A percentile compares a stretch with the other conserved stretches of the same genome.
These are phyloP conservation scores for Symbiodinium natans DNA, from an alignment of 73 alveolate genomes.

Conservation along the genomic window DNA sequence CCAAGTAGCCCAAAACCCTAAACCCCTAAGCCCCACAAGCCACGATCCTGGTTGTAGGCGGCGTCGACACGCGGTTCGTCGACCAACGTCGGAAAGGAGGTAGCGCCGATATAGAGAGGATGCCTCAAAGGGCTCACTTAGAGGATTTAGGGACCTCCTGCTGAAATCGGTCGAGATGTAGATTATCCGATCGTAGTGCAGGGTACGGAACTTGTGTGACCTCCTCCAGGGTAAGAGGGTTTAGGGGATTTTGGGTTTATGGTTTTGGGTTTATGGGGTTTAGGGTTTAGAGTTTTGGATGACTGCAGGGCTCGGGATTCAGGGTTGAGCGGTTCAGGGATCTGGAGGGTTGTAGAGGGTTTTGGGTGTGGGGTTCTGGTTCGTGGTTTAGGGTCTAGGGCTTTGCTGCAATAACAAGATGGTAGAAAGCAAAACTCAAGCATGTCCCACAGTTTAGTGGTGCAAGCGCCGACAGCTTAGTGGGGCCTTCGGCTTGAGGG, in stretches of 20 bases:
- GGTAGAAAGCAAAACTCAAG: too few species aligned
- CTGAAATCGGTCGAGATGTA: too few species aligned
- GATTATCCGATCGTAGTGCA: too few species aligned
- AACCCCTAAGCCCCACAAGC: neutral
- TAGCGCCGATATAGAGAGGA: constrained; percentile 77
- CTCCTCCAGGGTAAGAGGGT: neutral
- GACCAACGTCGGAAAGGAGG: constrained; percentile 4
- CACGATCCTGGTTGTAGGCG: constrained; percentile 81
- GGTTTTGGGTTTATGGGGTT: neutral
- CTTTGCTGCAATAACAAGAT: too few species aligned
- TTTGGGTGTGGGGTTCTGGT: too few species aligned
- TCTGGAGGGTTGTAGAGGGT: neutral
- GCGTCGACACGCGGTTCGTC: constrained; percentile 62
- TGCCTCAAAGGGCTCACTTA: neutral
- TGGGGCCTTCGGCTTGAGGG: too few species aligned
- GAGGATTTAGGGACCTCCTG: neutral
- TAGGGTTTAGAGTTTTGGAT: neutral
- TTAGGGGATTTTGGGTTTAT: neutral
- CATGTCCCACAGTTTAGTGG: too few species aligned
- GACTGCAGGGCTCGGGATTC: too few species aligned
- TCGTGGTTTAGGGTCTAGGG: too few species aligned
- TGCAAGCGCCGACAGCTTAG: too few species aligned
- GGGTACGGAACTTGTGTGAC: too few species aligned
- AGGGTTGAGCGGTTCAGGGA: neutral
- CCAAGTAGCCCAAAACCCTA: neutral